Percentiles rank a stretch among this genome's conserved stretches.
phyloP scores from a whole-genome alignment of 2,329 filamentous ascomycete species.

The Leptographium galeiforme region DNA sequence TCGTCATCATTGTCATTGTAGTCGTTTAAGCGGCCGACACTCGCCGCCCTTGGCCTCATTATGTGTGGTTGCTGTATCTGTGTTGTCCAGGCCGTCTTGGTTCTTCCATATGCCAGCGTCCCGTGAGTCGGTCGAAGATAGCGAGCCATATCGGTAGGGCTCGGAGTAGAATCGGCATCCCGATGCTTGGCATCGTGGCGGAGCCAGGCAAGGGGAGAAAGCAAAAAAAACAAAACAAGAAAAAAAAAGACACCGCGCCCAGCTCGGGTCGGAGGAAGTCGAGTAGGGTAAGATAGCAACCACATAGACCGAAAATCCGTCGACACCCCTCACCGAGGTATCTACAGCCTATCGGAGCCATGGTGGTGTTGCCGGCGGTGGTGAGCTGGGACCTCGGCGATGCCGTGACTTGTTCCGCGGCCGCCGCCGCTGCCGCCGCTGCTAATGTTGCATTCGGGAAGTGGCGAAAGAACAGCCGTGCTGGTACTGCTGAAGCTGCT shows the following conservation, averaged over 20 bases:
- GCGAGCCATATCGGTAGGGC: no score
- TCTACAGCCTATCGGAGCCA: background rate
- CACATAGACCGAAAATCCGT: background rate
- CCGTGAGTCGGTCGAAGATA: background rate
- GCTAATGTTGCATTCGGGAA: background rate
- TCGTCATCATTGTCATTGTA: slow-evolving; percentile 1
- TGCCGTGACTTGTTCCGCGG: background rate
- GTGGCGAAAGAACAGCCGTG: slow-evolving; percentile 2
- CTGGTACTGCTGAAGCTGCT: slow-evolving; percentile 2
- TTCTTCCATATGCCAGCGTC: background rate
- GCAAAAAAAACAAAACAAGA: no score
- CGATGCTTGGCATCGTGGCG: background rate
- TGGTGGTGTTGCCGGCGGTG: background rate
- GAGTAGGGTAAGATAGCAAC: background rate
- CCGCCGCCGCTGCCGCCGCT: background rate
- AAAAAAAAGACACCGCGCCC: background rate
- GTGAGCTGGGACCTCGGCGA: background rate
- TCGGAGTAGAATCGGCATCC: background rate
- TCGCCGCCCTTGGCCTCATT: background rate
- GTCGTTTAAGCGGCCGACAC: background rate
- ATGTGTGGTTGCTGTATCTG: slow-evolving; percentile 9
- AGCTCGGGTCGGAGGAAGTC: background rate
- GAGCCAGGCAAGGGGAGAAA: background rate
- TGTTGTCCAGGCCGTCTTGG: slow-evolving; percentile 11
- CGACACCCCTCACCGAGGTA: background rate